Percentiles rank a stretch among this genome's conserved stretches.
These are phyloP conservation scores for Candida golubevii DNA, from an alignment of 805 yeast genomes.

Conservation along the genomic window DNA sequence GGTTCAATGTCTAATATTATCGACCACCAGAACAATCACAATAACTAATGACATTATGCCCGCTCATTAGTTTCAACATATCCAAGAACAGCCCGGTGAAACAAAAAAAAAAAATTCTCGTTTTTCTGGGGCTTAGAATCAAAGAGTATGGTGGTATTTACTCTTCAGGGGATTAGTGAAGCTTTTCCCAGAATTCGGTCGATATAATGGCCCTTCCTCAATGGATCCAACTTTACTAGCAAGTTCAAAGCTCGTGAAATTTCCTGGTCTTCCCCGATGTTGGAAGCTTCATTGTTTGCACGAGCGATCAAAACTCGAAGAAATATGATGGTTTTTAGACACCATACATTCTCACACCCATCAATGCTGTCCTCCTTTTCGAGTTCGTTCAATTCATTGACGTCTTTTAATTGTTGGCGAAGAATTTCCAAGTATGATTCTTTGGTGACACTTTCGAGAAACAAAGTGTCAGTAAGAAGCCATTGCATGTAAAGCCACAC, in stretches of 20 bases:
- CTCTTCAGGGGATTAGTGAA: slow-evolving; percentile 6
- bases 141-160: too few relatives aligned
- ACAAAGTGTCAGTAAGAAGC: slow-evolving; percentile 51
- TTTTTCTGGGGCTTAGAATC: too few relatives aligned
- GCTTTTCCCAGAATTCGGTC: slow-evolving; percentile 28
- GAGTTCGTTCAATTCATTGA: slow-evolving; percentile 63
- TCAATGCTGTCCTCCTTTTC: slow-evolving; percentile 59
- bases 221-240: slow-evolving; percentile 57
- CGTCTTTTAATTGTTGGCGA: slow-evolving; percentile 40
- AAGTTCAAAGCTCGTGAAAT: slow-evolving; percentile 34
- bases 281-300: not conserved
- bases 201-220: slow-evolving; percentile 56
- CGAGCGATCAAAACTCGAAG: slow-evolving; percentile 31
- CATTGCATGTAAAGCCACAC: slow-evolving; percentile 88
- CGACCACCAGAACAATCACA: too few relatives aligned
- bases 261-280: slow-evolving; percentile 22
- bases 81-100: too few relatives aligned
- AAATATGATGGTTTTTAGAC: slow-evolving; percentile 57
- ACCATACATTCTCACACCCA: slow-evolving; percentile 66
- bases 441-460: slow-evolving; percentile 25
- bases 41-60: too few relatives aligned
- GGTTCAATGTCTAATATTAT: too few relatives aligned
- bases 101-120: too few relatives aligned
- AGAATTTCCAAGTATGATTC: slow-evolving; percentile 37
- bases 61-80: too few relatives aligned